Percentiles rank a stretch among this genome's conserved stretches.
Conservation (phyloP, 2,329 filamentous ascomycete genomes). For the Aspergillus thermomutatus region DNA sequence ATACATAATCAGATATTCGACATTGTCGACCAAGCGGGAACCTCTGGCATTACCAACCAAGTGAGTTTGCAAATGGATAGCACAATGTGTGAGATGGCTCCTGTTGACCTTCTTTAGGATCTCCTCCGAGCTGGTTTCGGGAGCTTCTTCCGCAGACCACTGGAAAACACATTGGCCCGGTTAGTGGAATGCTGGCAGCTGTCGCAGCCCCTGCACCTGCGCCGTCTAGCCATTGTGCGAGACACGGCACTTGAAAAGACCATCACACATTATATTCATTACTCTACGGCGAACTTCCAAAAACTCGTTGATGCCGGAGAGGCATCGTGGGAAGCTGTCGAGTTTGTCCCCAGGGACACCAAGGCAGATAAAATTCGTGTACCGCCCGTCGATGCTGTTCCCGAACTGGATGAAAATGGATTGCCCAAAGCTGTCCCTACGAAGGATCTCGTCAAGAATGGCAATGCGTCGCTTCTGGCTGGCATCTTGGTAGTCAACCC, state of each 20-base stretch:
- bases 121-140: conserved; percentile 46
- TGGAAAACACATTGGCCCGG: conserved; percentile 52
- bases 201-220: conserved; percentile 57
- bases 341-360: conserved; percentile 29
- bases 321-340: conserved; percentile 54
- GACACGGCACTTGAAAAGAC: conserved; percentile 50
- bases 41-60: conserved; percentile 48
- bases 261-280: conserved; percentile 53
- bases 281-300: conserved; percentile 51
- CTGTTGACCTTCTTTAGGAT: conserved; percentile 25
- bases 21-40: conserved; percentile 46
- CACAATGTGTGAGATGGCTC: background rate
- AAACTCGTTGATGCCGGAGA: conserved; percentile 50
- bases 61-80: conserved; percentile 22
- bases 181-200: conserved; percentile 56
- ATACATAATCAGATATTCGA: conserved; percentile 53
- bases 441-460: conserved; percentile 38
- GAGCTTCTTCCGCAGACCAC: conserved; percentile 51
- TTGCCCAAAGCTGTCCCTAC: conserved; percentile 38
- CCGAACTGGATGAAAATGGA: conserved; percentile 47
- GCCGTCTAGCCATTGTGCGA: conserved; percentile 55
- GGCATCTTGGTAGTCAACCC: conserved; percentile 33
- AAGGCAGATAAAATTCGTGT: conserved; percentile 27
- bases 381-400: conserved; percentile 29
- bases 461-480: conserved; percentile 43